A percentile compares a stretch with the other conserved stretches of the same genome.
These are phyloP conservation scores for Coprinellus micaceus DNA, from an alignment of 768 basidiomycete species.

Conservation along the genomic window DNA sequence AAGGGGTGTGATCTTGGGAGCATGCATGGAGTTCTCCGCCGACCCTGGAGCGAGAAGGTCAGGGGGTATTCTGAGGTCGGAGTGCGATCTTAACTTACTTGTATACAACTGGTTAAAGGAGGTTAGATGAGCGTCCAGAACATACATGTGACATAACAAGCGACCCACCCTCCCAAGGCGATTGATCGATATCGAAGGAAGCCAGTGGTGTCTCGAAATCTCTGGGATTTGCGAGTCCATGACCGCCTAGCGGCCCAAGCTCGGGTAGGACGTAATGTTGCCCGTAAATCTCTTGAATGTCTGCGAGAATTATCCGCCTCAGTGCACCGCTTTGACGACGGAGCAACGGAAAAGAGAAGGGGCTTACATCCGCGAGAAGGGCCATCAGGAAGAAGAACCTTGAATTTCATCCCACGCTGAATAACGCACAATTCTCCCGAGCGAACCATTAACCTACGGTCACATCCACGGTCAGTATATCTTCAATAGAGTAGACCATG, in stretches of 20 bases:
- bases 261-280: constrained; percentile 61
- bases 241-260: constrained; percentile 60
- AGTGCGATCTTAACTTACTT: constrained; percentile 30
- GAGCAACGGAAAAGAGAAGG: neutral
- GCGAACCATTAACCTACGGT: constrained; percentile 52
- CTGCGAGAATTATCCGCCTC: constrained; percentile 24
- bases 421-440: constrained; percentile 65
- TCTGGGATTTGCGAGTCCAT: constrained; percentile 61
- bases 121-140: neutral
- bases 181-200: constrained; percentile 62
- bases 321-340: neutral
- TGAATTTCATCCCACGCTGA: constrained; percentile 65
- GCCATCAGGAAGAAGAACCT: constrained; percentile 56
- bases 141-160: neutral
- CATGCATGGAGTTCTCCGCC: constrained; percentile 52
- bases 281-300: constrained; percentile 63
- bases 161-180: constrained; percentile 50
- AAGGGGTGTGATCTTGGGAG: constrained; percentile 61
- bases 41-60: constrained; percentile 35
- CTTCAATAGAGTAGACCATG: neutral
- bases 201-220: constrained; percentile 68
- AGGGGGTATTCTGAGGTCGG: neutral
- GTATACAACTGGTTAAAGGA: constrained; percentile 37
- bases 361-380: constrained; percentile 58
- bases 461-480: constrained; percentile 4